Evolutionary conservation across 805 yeast species (phyloP).

Genomic region (Teunomyces atbi): DNA sequence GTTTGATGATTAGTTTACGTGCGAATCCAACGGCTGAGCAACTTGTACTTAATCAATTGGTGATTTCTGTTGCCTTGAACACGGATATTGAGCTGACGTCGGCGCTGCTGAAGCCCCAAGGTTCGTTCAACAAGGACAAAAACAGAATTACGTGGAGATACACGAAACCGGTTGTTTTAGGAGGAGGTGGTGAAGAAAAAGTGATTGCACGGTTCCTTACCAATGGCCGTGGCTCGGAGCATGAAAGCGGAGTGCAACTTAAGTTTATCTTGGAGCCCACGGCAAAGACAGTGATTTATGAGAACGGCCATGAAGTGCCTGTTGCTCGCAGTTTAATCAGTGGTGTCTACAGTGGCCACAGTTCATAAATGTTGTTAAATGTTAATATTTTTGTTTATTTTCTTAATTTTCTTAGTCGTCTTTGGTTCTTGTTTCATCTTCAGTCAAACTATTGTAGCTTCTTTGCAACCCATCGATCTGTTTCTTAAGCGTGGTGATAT

Average conservation of each 20-base stretch:
- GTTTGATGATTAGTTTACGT: constrained; percentile 72
- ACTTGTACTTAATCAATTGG: constrained; percentile 54
- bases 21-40: constrained; percentile 48
- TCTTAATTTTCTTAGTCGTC: background rate
- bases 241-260: constrained; percentile 69
- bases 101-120: constrained; percentile 90
- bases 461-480: constrained; percentile 53
- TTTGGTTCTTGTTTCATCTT: constrained; percentile 2
- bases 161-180: constrained; percentile 37
- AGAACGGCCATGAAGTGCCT: constrained; percentile 37
- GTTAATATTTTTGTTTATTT: background rate
- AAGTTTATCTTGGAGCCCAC: constrained; percentile 56
- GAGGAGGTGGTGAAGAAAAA: constrained; percentile 53
- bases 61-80: constrained; percentile 57
- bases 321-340: constrained; percentile 47
- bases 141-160: constrained; percentile 87
- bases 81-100: constrained; percentile 61
- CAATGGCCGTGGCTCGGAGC: constrained; percentile 65
- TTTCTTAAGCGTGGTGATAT: constrained; percentile 46
- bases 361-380: background rate
- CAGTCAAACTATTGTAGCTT: constrained; percentile 44
- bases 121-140: constrained; percentile 83
- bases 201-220: constrained; percentile 87
- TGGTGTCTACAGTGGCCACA: constrained; percentile 48
- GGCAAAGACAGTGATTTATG: constrained; percentile 38